Base-by-base conservation (phyloP, 2,329 filamentous ascomycete species). In the Beauveria australis region DNA sequence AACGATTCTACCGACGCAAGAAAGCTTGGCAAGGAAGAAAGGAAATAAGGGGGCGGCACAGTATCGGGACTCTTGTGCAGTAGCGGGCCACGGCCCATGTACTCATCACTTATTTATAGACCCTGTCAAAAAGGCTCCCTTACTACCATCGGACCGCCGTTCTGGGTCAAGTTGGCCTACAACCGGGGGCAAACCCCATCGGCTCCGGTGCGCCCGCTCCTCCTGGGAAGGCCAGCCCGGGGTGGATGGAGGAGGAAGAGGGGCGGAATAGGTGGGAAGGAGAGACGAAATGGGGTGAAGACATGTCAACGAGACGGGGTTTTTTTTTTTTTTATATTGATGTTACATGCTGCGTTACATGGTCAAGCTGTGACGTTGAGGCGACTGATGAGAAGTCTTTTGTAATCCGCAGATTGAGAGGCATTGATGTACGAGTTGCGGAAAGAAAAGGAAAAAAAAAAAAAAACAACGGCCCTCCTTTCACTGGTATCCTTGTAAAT, bases 181-280 rank as follows among this genome's bases (percentile, higher is more conserved):
- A 22, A 22, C 48, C 48, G 47, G 57, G 56, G 48, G 37, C 37
- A 30, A 30, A 12, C 37, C 52, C 55, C 55, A 59, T 59, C 57
- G 57, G 57, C 57, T 41, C 48, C 48, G 57, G 57, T 26, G 40
- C 48, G 57, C 47, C 57, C 48, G 48, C 57, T 49, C 48, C 48
- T 59, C 48, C 30, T 57, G 12, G 12, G 30, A 49, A 43, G 44
- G 46, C 33, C 33, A 58, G 33, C 14, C 44, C 9, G 30, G 55
- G 43, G 55, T 49, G 55, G 55, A 43, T 28, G 46, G 55, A 33
- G 26, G 33, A 30, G 46, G 44, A 16, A 7, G 14, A 14, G 53
- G 26, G 10, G 19, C 7, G 1, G 8, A 16, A 24, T 16, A 26
- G 40, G n/a, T 30, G 37, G 8, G 46, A 33, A 24, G 14, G 22